Percentiles rank a stretch among this genome's conserved stretches.
phyloP scores from a whole-genome alignment of 768 basidiomycete genomes.

The Psilocybe tampanensis region DNA sequence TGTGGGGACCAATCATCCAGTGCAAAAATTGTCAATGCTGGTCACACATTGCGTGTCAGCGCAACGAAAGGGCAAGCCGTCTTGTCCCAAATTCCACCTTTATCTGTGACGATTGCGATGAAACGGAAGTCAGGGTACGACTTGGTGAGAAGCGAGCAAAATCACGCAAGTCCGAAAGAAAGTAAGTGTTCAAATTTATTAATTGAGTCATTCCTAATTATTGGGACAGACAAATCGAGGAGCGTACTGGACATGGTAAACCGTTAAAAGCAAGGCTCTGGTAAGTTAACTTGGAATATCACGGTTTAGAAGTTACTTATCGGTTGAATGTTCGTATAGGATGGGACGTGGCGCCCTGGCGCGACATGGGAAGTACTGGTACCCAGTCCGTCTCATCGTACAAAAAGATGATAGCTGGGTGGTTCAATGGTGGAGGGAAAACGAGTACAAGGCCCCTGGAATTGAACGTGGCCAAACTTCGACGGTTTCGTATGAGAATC shows the following conservation, averaged over 20 bases:
- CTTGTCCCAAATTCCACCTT: slow-evolving; percentile 9
- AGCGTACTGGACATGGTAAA: background rate
- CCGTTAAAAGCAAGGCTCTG: background rate
- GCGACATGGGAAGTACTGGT: slow-evolving; percentile 20
- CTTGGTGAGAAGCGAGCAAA: background rate
- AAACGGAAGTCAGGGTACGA: background rate
- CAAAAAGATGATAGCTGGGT: slow-evolving; percentile 11
- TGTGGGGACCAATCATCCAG: slow-evolving; percentile 20
- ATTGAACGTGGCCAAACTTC: background rate
- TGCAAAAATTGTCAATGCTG: slow-evolving; percentile 22
- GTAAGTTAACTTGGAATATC: background rate
- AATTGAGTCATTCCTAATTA: no score
- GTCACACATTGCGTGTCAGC: slow-evolving; percentile 30
- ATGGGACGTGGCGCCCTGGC: slow-evolving; percentile 20
- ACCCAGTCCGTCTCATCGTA: slow-evolving; percentile 25
- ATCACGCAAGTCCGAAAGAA: background rate
- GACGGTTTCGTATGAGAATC: background rate
- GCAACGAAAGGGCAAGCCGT: slow-evolving; percentile 21
- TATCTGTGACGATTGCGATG: slow-evolving; percentile 20
- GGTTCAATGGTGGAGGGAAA: slow-evolving; percentile 22
- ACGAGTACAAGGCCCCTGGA: slow-evolving; percentile 1
- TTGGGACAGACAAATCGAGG: no score
- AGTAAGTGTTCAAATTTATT: no score
- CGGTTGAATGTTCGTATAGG: background rate
- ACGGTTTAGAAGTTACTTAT: background rate